Base-by-base conservation (phyloP, 1,284 basidiomycete species). In the Omphalotus olearius region DNA sequence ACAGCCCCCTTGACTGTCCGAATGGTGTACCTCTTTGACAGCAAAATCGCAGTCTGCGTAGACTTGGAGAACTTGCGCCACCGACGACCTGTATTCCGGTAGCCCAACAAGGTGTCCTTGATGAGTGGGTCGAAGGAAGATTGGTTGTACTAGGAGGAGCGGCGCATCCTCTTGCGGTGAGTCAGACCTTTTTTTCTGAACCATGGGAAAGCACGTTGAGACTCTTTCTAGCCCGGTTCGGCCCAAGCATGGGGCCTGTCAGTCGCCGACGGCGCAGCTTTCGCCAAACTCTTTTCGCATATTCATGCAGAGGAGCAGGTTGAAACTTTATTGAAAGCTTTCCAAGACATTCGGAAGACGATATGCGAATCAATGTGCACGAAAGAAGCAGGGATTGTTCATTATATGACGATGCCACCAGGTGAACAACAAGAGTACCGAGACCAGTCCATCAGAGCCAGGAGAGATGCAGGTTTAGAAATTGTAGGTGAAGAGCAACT, bases 51-150 rank as follows among this genome's bases (percentile, higher is more conserved):
- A 83, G 82, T 56, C 58, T 82, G 16, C 66, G 66, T 33, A 75
- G 71, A 52, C 56, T 83, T 2, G 65, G 65, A 18, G 59, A 65
- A n/a, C 59, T 75, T 38, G 68, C 73, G 28, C 52, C 56, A 14
- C 56, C 68, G 38, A 18, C 11, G 5, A 16, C 39, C 7, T 71
- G 71, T 45, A 59, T 70, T 36, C 69, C 69, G 1, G 65, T 78
- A 4, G 64, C 63, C 40, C 66, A 69, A 35, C 61, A 66, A 16
- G 51, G 62, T 2, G 66, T 69, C 5, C 62, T 80, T 9, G 75
- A 81, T 38, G 72, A 79, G 18, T 85, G 83, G 83, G 74, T 79
- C 0, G 76, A 82, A 55, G 59, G 68, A 0, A 67, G 66, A 54
- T 63, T 74, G 47, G 68, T 78, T 3, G 53, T 80, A 13, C 65